Conservation (phyloP, 1,284 basidiomycete genomes). For the Calocybe gambosa region DNA sequence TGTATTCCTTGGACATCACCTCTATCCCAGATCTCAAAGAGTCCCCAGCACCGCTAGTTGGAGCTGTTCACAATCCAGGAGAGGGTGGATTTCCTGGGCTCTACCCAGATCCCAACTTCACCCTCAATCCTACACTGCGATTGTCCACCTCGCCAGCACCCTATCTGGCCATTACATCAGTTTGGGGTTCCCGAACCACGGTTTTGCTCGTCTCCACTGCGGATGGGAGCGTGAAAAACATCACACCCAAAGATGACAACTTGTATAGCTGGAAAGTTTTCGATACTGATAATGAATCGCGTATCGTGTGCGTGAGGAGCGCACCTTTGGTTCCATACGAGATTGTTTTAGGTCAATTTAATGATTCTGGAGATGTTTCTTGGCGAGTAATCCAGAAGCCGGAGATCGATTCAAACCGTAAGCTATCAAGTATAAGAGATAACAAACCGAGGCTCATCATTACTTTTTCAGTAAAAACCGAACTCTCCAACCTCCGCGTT, state of each 20-base stretch:
- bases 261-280: constrained; percentile 49
- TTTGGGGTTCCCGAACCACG: constrained; percentile 46
- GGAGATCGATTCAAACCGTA: constrained; percentile 32
- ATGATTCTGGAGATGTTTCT: constrained; percentile 21
- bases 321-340: constrained; percentile 43
- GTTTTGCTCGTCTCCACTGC: constrained; percentile 37
- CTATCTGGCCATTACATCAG: constrained; percentile 38
- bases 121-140: constrained; percentile 37
- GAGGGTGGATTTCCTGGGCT: constrained; percentile 54
- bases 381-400: constrained; percentile 43
- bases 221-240: constrained; percentile 33
- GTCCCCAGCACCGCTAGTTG: constrained; percentile 26
- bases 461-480: constrained; percentile 31
- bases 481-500: constrained; percentile 33
- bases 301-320: constrained; percentile 47
- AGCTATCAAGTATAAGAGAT: constrained; percentile 10
- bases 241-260: constrained; percentile 34
- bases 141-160: constrained; percentile 17
- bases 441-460: not conserved
- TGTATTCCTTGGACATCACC: constrained; percentile 40
- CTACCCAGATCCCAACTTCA: constrained; percentile 48
- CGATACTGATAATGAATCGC: constrained; percentile 40
- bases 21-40: constrained; percentile 14
- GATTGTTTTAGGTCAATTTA: constrained; percentile 41
- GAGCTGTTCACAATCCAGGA: constrained; percentile 32